These are phyloP conservation scores for Fraxinus sp. DNA, from an alignment of 305 asterid species.

Conservation along the genomic window DNA sequence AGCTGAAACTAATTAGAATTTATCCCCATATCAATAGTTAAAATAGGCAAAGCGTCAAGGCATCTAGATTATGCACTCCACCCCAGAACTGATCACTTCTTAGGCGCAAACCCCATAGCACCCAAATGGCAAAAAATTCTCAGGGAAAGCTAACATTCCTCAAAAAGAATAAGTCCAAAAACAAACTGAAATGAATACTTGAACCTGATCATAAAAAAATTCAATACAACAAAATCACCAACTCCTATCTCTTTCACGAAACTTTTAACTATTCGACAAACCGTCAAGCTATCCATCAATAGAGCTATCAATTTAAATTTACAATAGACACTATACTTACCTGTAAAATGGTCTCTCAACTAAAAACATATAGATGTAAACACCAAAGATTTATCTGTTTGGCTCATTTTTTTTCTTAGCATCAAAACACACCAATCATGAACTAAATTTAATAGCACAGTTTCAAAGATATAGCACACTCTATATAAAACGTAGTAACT, in stretches of 20 bases:
- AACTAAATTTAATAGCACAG: too few relatives aligned
- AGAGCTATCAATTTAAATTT: background rate
- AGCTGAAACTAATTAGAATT: background rate
- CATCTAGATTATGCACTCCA: background rate
- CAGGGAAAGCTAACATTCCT: background rate
- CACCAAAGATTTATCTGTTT: background rate
- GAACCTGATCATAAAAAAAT: background rate
- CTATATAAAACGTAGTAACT: constrained; percentile 18
- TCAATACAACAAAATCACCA: background rate
- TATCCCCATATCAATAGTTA: background rate
- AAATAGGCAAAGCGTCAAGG: background rate
- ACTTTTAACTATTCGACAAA: too few relatives aligned
- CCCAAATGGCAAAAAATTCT: background rate
- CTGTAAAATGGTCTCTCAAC: background rate
- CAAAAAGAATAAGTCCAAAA: background rate
- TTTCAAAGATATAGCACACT: too few relatives aligned
- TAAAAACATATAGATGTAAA: background rate
- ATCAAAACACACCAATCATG: too few relatives aligned
- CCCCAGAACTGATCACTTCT: background rate
- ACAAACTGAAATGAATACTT: background rate
- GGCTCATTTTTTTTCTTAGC: background rate
- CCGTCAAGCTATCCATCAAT: background rate
- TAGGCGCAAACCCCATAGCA: background rate
- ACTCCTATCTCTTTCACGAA: background rate
- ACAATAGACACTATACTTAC: background rate